phyloP scores from a whole-genome alignment of 345 rosid species.

The Cochlearia excelsa region DNA sequence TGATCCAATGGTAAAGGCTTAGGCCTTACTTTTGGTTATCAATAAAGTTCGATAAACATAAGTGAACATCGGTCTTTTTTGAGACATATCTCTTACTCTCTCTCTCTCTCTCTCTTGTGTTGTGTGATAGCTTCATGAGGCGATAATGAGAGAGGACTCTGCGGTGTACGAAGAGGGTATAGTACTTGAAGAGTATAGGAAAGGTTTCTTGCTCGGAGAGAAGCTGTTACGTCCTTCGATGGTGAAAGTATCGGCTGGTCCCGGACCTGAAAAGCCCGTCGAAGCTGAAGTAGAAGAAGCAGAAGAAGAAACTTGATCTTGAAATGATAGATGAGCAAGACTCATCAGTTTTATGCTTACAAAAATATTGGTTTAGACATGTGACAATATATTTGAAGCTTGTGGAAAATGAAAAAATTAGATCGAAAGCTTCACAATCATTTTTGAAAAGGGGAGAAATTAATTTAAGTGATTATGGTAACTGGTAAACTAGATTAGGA shows the following conservation, averaged over 20 bases:
- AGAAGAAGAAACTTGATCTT: too few relatives aligned
- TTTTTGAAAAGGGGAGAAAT: too few relatives aligned
- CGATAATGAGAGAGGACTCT: conserved; percentile 90
- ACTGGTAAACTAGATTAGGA: too few relatives aligned
- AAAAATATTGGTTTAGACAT: too few relatives aligned
- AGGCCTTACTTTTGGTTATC: neutral
- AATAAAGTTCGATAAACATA: too few relatives aligned
- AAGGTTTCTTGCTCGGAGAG: conserved; percentile 80
- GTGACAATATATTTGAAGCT: too few relatives aligned
- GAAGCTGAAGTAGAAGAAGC: conserved; percentile 44
- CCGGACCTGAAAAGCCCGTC: conserved; percentile 65
- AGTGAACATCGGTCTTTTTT: too few relatives aligned
- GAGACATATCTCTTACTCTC: neutral
- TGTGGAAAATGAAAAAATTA: too few relatives aligned
- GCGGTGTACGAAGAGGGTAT: conserved; percentile 74
- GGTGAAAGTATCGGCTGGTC: conserved; percentile 99
- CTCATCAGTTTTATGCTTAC: too few relatives aligned
- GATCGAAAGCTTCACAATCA: too few relatives aligned
- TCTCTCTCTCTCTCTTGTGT: neutral
- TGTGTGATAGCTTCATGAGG: conserved; percentile 75
- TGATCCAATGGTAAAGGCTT: conserved; percentile 68
- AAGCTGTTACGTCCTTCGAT: conserved; percentile 88
- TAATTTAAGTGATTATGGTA: too few relatives aligned
- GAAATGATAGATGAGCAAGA: too few relatives aligned
- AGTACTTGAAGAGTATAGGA: conserved; percentile 76